Percentiles rank a stretch among this genome's conserved stretches.
phyloP scores from a whole-genome alignment of 768 basidiomycete genomes.

The Tylopilus subfusipes region DNA sequence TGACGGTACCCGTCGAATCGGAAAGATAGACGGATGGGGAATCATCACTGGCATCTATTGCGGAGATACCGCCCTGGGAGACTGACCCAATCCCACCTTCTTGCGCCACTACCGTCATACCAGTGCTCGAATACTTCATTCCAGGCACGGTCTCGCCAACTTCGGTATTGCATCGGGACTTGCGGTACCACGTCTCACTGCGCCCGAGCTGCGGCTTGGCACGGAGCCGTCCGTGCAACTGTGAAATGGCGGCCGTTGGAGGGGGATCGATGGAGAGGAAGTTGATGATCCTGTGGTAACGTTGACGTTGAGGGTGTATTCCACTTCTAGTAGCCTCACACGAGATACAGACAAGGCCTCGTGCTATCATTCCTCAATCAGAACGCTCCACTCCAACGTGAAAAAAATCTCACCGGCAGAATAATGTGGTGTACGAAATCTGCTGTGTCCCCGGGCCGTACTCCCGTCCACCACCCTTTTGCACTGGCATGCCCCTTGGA shows the following conservation, averaged over 20 bases:
- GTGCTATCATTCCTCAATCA: constrained; percentile 39
- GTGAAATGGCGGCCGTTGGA: constrained; percentile 37
- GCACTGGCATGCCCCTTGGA: constrained; percentile 70
- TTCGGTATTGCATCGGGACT: constrained; percentile 18
- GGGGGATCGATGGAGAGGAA: constrained; percentile 86
- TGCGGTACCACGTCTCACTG: constrained; percentile 30
- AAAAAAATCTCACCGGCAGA: constrained; percentile 60
- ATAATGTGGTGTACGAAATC: constrained; percentile 68
- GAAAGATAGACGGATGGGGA: constrained; percentile 26
- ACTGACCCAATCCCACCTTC: constrained; percentile 9
- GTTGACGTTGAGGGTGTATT: constrained; percentile 65
- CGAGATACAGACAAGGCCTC: constrained; percentile 68
- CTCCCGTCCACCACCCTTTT: constrained; percentile 89
- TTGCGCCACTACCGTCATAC: constrained; percentile 28
- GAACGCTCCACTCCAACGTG: background rate
- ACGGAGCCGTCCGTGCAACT: constrained; percentile 16
- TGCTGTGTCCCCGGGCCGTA: constrained; percentile 54
- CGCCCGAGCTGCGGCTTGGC: constrained; percentile 25
- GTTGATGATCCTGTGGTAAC: constrained; percentile 72
- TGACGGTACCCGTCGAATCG: constrained; percentile 25
- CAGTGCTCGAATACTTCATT: constrained; percentile 29
- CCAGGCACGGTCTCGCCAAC: constrained; percentile 30
- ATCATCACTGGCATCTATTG: constrained; percentile 13
- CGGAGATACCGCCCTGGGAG: constrained; percentile 7
- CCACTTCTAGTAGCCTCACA: constrained; percentile 70